phyloP scores from a whole-genome alignment of 108 stramenopile species.

The Pseudonitzschia multistriata region DNA sequence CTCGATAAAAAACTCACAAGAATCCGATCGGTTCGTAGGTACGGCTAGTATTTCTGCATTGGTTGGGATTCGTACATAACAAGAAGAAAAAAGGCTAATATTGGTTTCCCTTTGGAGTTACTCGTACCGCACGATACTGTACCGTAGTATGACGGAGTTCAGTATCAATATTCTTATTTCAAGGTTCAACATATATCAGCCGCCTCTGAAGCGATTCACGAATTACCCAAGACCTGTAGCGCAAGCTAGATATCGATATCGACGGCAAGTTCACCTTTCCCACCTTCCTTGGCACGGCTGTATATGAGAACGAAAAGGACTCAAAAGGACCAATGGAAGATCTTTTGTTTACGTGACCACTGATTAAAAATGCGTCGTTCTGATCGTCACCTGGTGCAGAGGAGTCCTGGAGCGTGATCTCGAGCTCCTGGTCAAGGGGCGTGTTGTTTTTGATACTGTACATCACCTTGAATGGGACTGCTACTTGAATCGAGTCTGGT shows the following conservation, averaged over 20 bases:
- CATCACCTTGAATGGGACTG: conserved; percentile 59
- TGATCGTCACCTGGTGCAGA: conserved; percentile 6
- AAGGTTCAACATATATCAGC: conserved; percentile 12
- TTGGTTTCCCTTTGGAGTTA: too few relatives aligned
- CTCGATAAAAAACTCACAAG: too few relatives aligned
- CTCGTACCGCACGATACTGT: too few relatives aligned
- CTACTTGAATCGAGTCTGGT: conserved; percentile 51
- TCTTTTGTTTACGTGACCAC: conserved; percentile 51
- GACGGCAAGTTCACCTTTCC: conserved; percentile 52
- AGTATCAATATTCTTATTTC: not conserved
- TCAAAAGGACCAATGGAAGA: conserved; percentile 60
- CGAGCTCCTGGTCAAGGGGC: conserved; percentile 52
- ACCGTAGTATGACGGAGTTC: too few relatives aligned
- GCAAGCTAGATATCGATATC: conserved; percentile 47
- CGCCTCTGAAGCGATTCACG: conserved; percentile 15
- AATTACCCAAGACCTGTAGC: conserved; percentile 72
- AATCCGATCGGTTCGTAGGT: too few relatives aligned
- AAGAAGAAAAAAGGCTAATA: too few relatives aligned
- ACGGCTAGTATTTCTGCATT: too few relatives aligned
- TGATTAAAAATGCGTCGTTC: conserved; percentile 41
- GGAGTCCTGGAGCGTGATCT: conserved; percentile 39
- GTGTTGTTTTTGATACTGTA: conserved; percentile 69
- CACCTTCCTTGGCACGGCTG: conserved; percentile 57
- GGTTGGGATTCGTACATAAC: too few relatives aligned
- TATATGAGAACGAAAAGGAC: conserved; percentile 52